Base-by-base conservation (phyloP, 2,329 filamentous ascomycete species). In the Xylaria sp. region DNA sequence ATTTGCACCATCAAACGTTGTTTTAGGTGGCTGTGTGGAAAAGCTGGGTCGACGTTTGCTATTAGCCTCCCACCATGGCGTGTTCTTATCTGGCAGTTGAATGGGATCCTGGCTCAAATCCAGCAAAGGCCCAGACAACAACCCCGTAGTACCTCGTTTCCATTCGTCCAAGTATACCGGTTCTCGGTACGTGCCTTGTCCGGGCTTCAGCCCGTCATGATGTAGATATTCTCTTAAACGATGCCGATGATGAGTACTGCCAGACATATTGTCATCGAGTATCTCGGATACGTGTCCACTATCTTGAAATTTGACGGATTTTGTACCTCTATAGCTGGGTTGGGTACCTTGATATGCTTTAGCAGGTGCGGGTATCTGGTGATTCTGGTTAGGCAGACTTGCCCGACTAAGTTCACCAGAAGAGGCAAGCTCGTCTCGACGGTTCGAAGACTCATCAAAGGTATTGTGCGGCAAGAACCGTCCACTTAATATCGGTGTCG, bases 41-140 rank as follows among this genome's bases (percentile, higher is more conserved):
- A 82, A 80, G 70, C 86, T 86, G 75, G 81, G 81, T 74, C 84
- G 83, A 69, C 81, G 82, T 70, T 78, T 85, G 66, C 81, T 82
- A 37, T 81, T 84, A 62, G 85, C 84, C 77, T 97, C 94, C 93
- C 94, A 96, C 93, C 93, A 97, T 1, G 92, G 83, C 73, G 87
- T 86, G 70, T 84, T 84, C 70, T 83, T 86, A 51, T 89, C 87
- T 37, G 76, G 74, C 44, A 79, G 69, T 23, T 66, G 52, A n/a
- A 57, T 44, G 46, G 76, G 70, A 2, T 80, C 76, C 7, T 81
- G 79, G 66, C 85, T 83, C 39, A 92, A 85, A 68, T 92, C 88
- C 37, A 93, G 84, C 60, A 92, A 80, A 0, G 83, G 78, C 1
- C 87, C 86, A 0, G 84, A 83, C 3, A 94, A 81, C 8, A 85